Percentiles rank a stretch among this genome's conserved stretches.
These are phyloP conservation scores for Rhodofomes roseus DNA, from an alignment of 1,284 basidiomycete genomes.

Conservation along the genomic window DNA sequence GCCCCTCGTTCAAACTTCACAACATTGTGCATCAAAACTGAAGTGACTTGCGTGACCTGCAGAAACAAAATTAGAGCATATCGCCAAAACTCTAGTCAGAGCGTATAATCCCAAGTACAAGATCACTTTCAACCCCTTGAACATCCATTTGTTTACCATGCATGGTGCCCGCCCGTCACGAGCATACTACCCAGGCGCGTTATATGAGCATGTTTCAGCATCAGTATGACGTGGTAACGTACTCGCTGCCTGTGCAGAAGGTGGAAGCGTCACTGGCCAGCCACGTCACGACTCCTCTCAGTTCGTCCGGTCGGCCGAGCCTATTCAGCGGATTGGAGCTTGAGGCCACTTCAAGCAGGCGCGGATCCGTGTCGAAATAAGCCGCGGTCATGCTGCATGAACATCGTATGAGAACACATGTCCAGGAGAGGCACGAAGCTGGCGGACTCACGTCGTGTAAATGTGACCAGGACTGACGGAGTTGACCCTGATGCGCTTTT, in stretches of 20 bases:
- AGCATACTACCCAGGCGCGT: slow-evolving; percentile 45
- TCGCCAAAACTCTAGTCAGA: too few relatives aligned
- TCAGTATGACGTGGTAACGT: slow-evolving; percentile 27
- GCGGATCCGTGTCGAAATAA: slow-evolving; percentile 68
- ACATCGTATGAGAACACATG: not conserved
- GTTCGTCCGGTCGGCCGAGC: slow-evolving; percentile 72
- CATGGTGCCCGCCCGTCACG: slow-evolving; percentile 67
- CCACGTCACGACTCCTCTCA: slow-evolving; percentile 77
- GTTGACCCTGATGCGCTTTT: slow-evolving; percentile 69
- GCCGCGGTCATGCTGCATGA: slow-evolving; percentile 69
- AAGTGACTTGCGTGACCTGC: too few relatives aligned
- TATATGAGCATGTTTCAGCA: not conserved
- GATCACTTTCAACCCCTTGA: not conserved
- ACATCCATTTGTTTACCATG: slow-evolving; percentile 43
- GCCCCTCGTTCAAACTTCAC: too few relatives aligned
- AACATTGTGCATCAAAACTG: too few relatives aligned
- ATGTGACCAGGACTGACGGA: slow-evolving; percentile 76
- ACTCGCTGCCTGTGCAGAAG: slow-evolving; percentile 77
- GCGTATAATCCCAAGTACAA: not conserved
- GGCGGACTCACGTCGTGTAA: slow-evolving; percentile 55
- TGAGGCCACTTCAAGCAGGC: slow-evolving; percentile 72
- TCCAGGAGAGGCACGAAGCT: not conserved
- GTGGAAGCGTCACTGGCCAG: slow-evolving; percentile 76
- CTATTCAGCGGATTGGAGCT: slow-evolving; percentile 71
- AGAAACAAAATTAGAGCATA: too few relatives aligned